Conservation (phyloP, 768 basidiomycete genomes). For the Lactifluus subvellereus region DNA sequence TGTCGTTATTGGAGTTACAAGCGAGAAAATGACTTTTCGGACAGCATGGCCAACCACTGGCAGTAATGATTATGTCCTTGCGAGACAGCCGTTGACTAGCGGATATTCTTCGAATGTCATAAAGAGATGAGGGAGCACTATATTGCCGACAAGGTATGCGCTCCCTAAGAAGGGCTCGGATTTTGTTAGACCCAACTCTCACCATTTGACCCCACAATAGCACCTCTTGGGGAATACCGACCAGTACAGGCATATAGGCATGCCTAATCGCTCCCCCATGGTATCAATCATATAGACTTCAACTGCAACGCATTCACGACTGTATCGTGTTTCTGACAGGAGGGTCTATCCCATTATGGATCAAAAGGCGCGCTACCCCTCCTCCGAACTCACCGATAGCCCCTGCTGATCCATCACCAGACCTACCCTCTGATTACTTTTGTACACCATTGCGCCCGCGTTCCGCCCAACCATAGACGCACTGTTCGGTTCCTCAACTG, state of each 20-base stretch:
- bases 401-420: constrained; percentile 32
- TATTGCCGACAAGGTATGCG: constrained; percentile 67
- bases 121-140: constrained; percentile 77
- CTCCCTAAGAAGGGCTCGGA: not conserved
- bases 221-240: constrained; percentile 63
- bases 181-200: not conserved
- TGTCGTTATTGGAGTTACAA: not conserved
- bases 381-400: too few species aligned
- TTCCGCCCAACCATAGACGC: constrained; percentile 87
- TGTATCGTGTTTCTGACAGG: constrained; percentile 84
- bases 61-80: constrained; percentile 59
- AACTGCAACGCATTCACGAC: constrained; percentile 94
- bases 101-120: constrained; percentile 72
- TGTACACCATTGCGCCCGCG: constrained; percentile 82
- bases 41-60: constrained; percentile 78
- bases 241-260: not conserved
- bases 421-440: constrained; percentile 81
- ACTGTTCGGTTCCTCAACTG: constrained; percentile 65
- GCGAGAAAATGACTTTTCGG: not conserved
- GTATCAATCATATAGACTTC: constrained; percentile 49
- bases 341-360: constrained; percentile 45
- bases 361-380: constrained; percentile 57
- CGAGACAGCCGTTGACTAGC: constrained; percentile 72
- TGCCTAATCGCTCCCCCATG: not conserved
- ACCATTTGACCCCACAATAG: constrained; percentile 45